Evolutionary conservation across 305 asterid genomes (phyloP).

Genomic region (Nicotiana rustica): DNA sequence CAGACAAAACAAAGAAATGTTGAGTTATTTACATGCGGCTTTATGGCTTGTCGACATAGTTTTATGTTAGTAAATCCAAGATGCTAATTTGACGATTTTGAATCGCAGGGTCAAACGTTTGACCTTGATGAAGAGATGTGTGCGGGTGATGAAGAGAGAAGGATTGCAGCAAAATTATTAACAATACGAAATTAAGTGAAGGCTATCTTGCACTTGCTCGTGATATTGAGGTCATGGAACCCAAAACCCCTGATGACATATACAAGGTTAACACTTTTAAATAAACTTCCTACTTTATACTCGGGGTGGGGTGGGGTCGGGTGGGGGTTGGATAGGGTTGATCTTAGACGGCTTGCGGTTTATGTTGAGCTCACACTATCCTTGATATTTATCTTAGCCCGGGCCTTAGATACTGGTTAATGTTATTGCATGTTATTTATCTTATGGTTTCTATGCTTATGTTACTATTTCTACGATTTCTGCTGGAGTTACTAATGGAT

Average conservation of each 20-base stretch:
- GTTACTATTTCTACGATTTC: too few relatives aligned
- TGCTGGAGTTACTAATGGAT: too few relatives aligned
- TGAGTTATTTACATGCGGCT: background rate
- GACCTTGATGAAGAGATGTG: slow-evolving; percentile 71
- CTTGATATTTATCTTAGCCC: too few relatives aligned
- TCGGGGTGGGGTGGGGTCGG: too few relatives aligned
- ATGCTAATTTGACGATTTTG: slow-evolving; percentile 10
- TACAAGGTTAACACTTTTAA: slow-evolving; percentile 69
- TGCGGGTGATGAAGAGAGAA: slow-evolving; percentile 68
- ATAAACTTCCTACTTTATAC: background rate
- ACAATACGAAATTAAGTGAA: slow-evolving; percentile 82
- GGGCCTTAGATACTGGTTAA: too few relatives aligned
- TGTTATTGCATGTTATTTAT: too few relatives aligned
- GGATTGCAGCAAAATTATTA: slow-evolving; percentile 79
- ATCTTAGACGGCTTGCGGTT: too few relatives aligned
- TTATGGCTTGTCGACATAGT: background rate
- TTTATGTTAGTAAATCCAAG: background rate
- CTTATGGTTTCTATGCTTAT: too few relatives aligned
- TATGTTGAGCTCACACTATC: too few relatives aligned
- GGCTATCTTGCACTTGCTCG: slow-evolving; percentile 99
- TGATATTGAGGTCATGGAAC: slow-evolving; percentile 99
- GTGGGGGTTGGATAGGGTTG: too few relatives aligned
- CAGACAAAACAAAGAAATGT: background rate
- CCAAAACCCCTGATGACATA: slow-evolving; percentile 97
- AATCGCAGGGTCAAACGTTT: slow-evolving; percentile 73